Base-by-base conservation (phyloP, 306 rosid species). In the Medicago arabica region DNA sequence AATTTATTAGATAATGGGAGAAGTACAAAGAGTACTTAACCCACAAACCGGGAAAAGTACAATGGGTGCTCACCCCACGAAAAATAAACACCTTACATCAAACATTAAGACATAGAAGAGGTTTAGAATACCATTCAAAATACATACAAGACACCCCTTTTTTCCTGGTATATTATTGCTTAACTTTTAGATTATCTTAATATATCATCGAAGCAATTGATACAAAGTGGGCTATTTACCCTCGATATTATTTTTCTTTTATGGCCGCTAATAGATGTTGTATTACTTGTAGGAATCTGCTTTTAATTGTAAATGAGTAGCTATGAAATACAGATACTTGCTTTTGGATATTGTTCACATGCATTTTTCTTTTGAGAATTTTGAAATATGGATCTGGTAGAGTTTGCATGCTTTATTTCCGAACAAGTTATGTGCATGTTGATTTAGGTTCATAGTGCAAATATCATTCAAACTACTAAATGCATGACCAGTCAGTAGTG, bases 281-380 rank as follows among this genome's bases (percentile, higher is more conserved):
- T 43, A 43, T 43, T 67, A 6, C 71, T 43, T 21, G 36, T 41
- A 19, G 38, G 54, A 54, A 67, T 67, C 54, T 67, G 54, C 54
- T 41, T 67, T 6, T 43, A 67, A 67, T 41, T 60, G 41, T 28
- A 60, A 60, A 28, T 43, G 38, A 67, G 71, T 43, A 67, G 71
- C 55, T 43, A 43, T 67, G 19, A 19, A 10, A 18, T 67, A 19
- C n/a, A 9, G 54, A 43, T 43, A 36, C 17, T 43, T 19, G 71
- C 71, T 41, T 41, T 67, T 41, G 54, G 13, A 21, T 67, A 18
- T 41, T 41, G 55, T 43, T 66, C 36, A 19, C 54, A 19, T 41
- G 17, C 18, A 43, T 18, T 41, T 41, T 67, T 19, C 54, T 43
- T 65, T 67, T 14, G 17, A 13, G 51, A 67, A 44, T 2, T 19